Conservation (phyloP, 805 yeast species). For the Cyberlindnera amylophila region DNA sequence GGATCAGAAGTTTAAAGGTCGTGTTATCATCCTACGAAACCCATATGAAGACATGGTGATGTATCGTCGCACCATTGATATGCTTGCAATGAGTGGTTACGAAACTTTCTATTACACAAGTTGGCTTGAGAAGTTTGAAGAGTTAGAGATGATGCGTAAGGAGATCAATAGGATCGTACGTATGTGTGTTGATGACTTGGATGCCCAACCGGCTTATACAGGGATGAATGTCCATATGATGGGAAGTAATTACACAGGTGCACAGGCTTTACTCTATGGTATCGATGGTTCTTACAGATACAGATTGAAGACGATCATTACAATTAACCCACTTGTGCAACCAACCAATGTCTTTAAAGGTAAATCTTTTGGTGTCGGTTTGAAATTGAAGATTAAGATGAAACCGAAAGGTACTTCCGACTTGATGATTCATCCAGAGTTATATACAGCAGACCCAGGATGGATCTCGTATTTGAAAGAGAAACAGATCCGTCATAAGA, state of each 20-base stretch:
- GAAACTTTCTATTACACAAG: constrained; percentile 17
- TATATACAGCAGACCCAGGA: constrained; percentile 13
- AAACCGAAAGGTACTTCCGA: constrained; percentile 8
- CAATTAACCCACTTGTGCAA: constrained; percentile 19
- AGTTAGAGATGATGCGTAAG: constrained; percentile 12
- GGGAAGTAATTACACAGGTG: constrained; percentile 18
- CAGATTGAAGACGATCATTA: constrained; percentile 16
- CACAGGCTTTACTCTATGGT: constrained; percentile 18
- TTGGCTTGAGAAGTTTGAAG: constrained; percentile 9
- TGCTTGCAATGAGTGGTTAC: constrained; percentile 18
- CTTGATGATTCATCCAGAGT: constrained; percentile 2
- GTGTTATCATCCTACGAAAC: constrained; percentile 21
- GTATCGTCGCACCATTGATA: constrained; percentile 17
- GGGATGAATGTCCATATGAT: constrained; percentile 14
- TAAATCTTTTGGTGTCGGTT: constrained; percentile 2
- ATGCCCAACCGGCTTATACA: constrained; percentile 2
- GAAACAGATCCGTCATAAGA: neutral
- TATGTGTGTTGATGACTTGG: constrained; percentile 20
- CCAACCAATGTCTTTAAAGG: constrained; percentile 5
- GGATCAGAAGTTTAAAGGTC: constrained; percentile 15
- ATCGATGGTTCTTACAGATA: constrained; percentile 16
- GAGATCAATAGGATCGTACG: constrained; percentile 19
- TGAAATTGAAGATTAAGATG: constrained; percentile 11
- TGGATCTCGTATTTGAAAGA: constrained; percentile 12
- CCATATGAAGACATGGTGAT: constrained; percentile 18